phyloP scores from a whole-genome alignment of 345 rosid species.

The Salix viminalis region DNA sequence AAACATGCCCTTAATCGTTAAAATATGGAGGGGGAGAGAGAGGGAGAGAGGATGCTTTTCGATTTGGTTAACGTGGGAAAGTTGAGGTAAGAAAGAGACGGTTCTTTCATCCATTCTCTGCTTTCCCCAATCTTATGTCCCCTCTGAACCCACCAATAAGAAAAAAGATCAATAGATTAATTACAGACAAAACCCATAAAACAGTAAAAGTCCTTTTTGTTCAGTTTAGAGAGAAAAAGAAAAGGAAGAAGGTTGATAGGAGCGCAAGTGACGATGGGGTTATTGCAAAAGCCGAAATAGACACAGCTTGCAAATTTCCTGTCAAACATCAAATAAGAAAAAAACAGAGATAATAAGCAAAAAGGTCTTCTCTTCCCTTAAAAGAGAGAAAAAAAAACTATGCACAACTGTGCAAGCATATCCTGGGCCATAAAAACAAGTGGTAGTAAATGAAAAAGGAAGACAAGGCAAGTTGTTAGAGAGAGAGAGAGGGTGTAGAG shows the following conservation, averaged over 20 bases:
- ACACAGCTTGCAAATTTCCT: neutral
- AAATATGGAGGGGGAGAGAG: neutral
- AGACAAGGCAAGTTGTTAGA: conserved; percentile 45
- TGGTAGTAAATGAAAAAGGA: conserved; percentile 6
- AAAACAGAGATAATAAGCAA: neutral
- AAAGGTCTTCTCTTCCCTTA: neutral
- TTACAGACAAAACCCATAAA: neutral
- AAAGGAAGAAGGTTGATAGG: too few relatives aligned
- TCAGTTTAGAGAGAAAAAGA: neutral
- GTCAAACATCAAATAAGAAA: neutral
- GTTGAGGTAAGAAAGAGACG: conserved; percentile 44
- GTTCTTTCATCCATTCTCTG: conserved; percentile 24
- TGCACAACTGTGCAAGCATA: neutral
- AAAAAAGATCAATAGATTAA: neutral
- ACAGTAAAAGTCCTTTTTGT: neutral
- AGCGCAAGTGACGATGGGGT: neutral
- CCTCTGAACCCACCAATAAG: conserved; percentile 6
- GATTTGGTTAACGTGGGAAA: conserved; percentile 74
- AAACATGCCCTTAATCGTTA: too few relatives aligned
- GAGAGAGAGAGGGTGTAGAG: conserved; percentile 23
- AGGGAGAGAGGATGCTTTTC: conserved; percentile 44
- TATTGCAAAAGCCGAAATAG: neutral
- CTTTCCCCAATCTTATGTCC: neutral
- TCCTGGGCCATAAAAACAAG: conserved; percentile 11
- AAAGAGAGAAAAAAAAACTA: neutral